These are phyloP conservation scores for Boletus hoseneyae DNA, from an alignment of 1,284 basidiomycete species.

Conservation along the genomic window DNA sequence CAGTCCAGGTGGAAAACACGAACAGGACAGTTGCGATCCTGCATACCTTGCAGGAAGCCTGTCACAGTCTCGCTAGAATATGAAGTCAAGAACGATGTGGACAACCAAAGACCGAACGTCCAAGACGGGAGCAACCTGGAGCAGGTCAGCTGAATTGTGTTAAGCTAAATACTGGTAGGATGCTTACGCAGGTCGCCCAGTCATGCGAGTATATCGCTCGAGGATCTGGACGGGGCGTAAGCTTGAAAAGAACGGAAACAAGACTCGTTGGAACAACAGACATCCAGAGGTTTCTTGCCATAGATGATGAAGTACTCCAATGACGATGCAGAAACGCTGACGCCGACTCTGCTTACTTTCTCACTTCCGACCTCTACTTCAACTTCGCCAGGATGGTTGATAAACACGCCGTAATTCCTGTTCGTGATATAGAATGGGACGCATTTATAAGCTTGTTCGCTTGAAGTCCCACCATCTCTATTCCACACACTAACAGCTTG, in stretches of 20 bases:
- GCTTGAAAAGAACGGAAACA: background rate
- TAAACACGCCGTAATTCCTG: constrained; percentile 69
- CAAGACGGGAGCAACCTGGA: constrained; percentile 60
- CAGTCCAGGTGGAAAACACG: constrained; percentile 78
- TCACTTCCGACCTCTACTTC: constrained; percentile 74
- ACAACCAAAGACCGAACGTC: constrained; percentile 76
- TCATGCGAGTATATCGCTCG: constrained; percentile 22
- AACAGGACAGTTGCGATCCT: constrained; percentile 62
- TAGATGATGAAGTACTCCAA: constrained; percentile 72
- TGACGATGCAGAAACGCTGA: constrained; percentile 60
- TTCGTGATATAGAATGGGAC: constrained; percentile 72
- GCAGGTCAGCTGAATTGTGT: background rate
- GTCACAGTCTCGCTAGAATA: constrained; percentile 68
- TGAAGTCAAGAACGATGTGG: constrained; percentile 71
- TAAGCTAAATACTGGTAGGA: background rate
- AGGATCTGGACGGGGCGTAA: constrained; percentile 14
- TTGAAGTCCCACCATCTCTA: constrained; percentile 67
- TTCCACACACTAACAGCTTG: constrained; percentile 69
- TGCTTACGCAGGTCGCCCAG: constrained; percentile 19
- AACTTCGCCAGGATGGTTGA: constrained; percentile 75
- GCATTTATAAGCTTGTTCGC: constrained; percentile 73
- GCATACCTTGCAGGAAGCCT: constrained; percentile 69
- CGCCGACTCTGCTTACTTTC: constrained; percentile 68
- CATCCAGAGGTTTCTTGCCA: constrained; percentile 59
- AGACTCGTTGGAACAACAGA: constrained; percentile 26